phyloP scores from a whole-genome alignment of 148 eudicot species.

The Rhododendron kiyosumense region DNA sequence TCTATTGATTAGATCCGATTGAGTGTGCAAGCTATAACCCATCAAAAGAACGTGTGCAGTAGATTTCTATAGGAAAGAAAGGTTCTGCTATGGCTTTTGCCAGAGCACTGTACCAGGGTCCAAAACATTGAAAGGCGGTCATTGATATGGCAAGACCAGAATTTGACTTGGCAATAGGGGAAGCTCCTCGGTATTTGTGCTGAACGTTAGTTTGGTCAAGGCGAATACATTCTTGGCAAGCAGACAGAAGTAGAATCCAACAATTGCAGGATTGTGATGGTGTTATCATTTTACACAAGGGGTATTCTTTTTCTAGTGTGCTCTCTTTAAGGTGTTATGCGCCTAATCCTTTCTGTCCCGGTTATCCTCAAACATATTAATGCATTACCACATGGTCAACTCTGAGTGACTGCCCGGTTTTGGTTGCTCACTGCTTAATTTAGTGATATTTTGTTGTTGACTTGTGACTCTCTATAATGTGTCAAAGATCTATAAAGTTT shows the following conservation, averaged over 20 bases:
- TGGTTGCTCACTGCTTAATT: background rate
- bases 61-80: background rate
- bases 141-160: background rate
- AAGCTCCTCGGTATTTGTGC: background rate
- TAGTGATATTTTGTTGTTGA: background rate
- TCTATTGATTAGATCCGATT: background rate
- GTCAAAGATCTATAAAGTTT: background rate
- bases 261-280: background rate
- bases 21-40: background rate
- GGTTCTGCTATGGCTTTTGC: background rate
- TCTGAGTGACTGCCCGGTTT: background rate
- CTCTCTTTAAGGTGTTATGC: background rate
- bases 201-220: background rate
- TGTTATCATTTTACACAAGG: background rate
- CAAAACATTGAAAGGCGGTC: background rate
- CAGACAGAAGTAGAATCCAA: background rate
- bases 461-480: background rate
- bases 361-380: background rate
- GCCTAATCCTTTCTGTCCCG: background rate
- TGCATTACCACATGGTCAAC: background rate
- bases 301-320: background rate
- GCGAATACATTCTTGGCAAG: background rate
- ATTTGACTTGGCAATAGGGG: background rate
- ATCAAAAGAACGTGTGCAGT: background rate
- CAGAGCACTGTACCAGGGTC: background rate